Evolutionary conservation across 352 stramenopile species (phyloP), one percentile per base, ranked within the genome.

Genomic region (Globisporangium nunn): DNA sequence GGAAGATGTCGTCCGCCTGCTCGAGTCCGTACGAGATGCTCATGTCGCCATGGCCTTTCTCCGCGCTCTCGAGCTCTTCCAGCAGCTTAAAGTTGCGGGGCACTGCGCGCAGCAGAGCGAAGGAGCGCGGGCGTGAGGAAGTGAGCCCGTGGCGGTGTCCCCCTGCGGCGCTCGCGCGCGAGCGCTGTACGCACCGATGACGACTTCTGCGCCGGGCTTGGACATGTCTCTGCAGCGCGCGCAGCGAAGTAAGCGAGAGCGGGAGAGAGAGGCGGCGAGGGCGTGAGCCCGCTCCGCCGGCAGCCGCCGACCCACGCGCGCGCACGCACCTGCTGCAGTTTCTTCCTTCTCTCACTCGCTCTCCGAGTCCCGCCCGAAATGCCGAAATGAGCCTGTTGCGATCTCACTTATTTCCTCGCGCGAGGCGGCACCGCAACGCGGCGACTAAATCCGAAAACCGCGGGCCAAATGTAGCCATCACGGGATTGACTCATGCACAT

Each of bases 1-100:
- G 84, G 75, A 99, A 99, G 66, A 98, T 98, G 78, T 99, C 96
- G 60, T 97, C 93, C 50, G 81, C 81, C 68, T 98, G 90, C 57
- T 98, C 94, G 48, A 99, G 81, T 44, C 96, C 96, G 62, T 96
- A 96, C 72, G 85, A 96, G 54, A 97, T 95, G 73, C 85, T 97
- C 85, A 96, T 96, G 76, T 97, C 89, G 51, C 89, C 87, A 66
- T 92, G 84, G 33, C 90, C 90, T 71, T 97, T 97, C 66, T 97
- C 90, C 37, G 81, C 89, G 66, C 75, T 91, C 61, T 97, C 90
- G 59, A 97, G 72, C 71, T 97, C 90, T 68, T 97, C 90, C 60
- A 97, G 71, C 57, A 97, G 71, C 85, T 97, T 97, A 69, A 97
- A 97, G 71, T 97, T 97, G 58, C 90, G 85, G 35, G 90, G 90